Evolutionary conservation across 1,284 basidiomycete species (phyloP), one percentile per base, ranked within the genome.

Genomic region (Puccinia hordei): DNA sequence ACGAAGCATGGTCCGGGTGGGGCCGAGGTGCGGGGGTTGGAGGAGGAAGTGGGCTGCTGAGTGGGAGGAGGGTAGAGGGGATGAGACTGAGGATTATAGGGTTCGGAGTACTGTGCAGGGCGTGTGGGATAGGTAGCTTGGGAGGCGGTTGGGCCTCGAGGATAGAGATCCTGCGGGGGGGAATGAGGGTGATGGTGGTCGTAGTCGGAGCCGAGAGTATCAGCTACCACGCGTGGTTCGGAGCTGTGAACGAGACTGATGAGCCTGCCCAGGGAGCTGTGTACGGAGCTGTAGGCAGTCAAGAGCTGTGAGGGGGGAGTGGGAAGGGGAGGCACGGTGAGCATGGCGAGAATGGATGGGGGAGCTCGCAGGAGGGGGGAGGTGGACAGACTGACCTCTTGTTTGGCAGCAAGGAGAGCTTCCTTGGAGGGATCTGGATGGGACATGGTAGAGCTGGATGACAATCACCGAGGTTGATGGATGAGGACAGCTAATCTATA

Each of bases 201-300:
- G 55, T 61, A 65, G 13, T 51, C 44, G 51, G 74, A 27, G 30
- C 74, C 63, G 38, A 77, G 51, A 55, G 63, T 30, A 51, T 77
- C 74, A 61, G 74, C 74, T 9, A 77, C 30, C 2, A 49, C 59
- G 22, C 61, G 63, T 38, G 74, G 74, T 33, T 77, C 74, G 35
- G 61, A 66, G 63, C 22, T 33, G 24, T 77, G 41, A 12, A 68
- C 63, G 46, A 77, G 63, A 19, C n/a, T 66, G 74, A 77, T 77
- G 13, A 77, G 30, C 35, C 44, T 65, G 12, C 74, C 74, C 22
- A 77, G 74, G 24, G 74, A 51, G 22, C 17, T 46, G 46, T 77
- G 74, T 10, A 65, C 59, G 35, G 59, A 15, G 15, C 41, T 55
- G 63, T 77, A 77, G 41, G 74, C 59, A 38, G 74, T 15, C 44